phyloP scores from a whole-genome alignment of 331 rosid genomes.

The Pyrus hybrid region DNA sequence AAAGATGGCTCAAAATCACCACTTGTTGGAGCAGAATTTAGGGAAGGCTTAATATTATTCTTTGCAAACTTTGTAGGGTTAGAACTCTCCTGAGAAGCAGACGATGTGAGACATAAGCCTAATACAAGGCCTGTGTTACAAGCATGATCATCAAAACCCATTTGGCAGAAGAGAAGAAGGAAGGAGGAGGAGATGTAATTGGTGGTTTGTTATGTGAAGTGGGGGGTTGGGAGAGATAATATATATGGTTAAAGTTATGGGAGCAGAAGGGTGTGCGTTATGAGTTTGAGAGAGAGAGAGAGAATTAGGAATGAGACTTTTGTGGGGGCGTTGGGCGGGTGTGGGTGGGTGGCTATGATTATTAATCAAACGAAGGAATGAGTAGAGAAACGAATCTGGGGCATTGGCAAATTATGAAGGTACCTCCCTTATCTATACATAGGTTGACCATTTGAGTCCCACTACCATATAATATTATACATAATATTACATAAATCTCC shows the following conservation, averaged over 20 bases:
- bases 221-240: neutral
- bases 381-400: constrained; percentile 66
- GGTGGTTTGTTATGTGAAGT: constrained; percentile 3
- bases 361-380: constrained; percentile 68
- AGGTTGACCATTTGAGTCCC: constrained; percentile 83
- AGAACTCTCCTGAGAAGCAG: constrained; percentile 15
- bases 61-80: constrained; percentile 12
- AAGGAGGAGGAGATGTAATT: neutral
- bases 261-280: constrained; percentile 10
- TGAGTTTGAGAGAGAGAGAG: constrained; percentile 10
- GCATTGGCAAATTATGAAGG: constrained; percentile 29
- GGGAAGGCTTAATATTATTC: constrained; percentile 8
- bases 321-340: constrained; percentile 67
- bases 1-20: constrained; percentile 49
- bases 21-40: constrained; percentile 1
- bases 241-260: constrained; percentile 4
- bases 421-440: constrained; percentile 41
- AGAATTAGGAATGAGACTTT: constrained; percentile 39
- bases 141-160: constrained; percentile 53
- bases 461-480: constrained; percentile 15
- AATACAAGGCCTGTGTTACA: constrained; percentile 54
- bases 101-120: constrained; percentile 45
- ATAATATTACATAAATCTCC: neutral
- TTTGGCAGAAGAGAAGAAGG: constrained; percentile 8
- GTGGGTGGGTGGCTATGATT: constrained; percentile 66